Conservation (phyloP, 2,329 filamentous ascomycete genomes). For the Helminthosporium solani region DNA sequence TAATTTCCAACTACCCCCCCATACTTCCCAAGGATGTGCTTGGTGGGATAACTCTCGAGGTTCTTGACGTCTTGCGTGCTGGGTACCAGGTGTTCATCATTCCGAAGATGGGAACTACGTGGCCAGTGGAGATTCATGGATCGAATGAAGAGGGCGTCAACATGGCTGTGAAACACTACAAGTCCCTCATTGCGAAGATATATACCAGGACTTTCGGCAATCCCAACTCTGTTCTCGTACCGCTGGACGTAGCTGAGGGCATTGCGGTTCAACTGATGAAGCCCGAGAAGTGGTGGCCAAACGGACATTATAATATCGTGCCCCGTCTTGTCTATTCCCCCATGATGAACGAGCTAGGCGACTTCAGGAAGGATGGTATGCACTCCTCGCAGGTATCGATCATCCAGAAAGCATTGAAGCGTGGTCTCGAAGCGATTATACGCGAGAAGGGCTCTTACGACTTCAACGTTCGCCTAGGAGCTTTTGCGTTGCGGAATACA, state of each 20-base stretch:
- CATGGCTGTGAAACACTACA: conserved; percentile 22
- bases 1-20: conserved; percentile 5
- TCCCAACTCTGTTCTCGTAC: conserved; percentile 15
- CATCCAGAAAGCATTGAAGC: conserved; percentile 20
- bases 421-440: conserved; percentile 22
- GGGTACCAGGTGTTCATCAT: conserved; percentile 31
- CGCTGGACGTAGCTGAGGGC: conserved; percentile 31
- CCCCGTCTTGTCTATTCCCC: conserved; percentile 20
- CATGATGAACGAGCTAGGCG: conserved; percentile 23
- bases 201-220: conserved; percentile 11
- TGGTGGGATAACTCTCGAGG: conserved; percentile 30
- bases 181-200: conserved; percentile 23
- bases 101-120: conserved; percentile 4
- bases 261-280: conserved; percentile 18
- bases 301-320: conserved; percentile 14
- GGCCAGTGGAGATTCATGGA: conserved; percentile 24
- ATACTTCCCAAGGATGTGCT: conserved; percentile 28
- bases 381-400: conserved; percentile 12
- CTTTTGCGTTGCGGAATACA: conserved; percentile 21
- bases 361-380: conserved; percentile 20
- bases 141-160: conserved; percentile 15
- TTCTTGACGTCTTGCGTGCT: conserved; percentile 28
- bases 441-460: conserved; percentile 29
- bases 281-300: conserved; percentile 32
- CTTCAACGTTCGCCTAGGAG: conserved; percentile 30